Evolutionary conservation across 768 basidiomycete genomes (phyloP), one percentile per base, ranked within the genome.

Genomic region (Daedalea quercina): DNA sequence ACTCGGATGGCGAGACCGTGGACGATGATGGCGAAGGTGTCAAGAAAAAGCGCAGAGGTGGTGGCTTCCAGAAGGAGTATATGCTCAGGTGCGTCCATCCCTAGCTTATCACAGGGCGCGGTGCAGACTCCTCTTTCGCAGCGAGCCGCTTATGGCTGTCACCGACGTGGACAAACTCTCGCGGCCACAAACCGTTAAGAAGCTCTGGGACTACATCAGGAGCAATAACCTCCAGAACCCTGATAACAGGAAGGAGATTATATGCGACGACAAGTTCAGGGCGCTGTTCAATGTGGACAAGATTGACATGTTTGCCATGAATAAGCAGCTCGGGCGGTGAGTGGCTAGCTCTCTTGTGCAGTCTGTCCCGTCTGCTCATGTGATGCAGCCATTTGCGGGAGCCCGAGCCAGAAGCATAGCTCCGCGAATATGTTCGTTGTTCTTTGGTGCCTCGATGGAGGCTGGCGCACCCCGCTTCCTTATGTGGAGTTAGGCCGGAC

Each of bases 281-380:
- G 80, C 84, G 6, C 79, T 95, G 20, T 95, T 97, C 67, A 79
- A 78, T 52, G 77, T 80, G 12, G 87, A 91, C 57, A 87, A 82
- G 66, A 81, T 96, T 52, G 83, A 90, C 69, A 94, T 94, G 91
- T 94, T 95, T 72, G 82, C 76, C 59, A 95, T 95, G 93, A 95
- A 94, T 76, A 92, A 94, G 69, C 77, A 86, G 24, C 72, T 95
- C 52, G 87, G 87, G 65, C 74, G 84, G 87, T 92, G 51, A 54
- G 80, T 71, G 31, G 28, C 46, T n/a, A 20, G 6, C 9, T 45
- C 35, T 9, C 31, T 20, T 40, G 2, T 22, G 8, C 8, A 24
- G 25, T 34, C 49, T 9, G 23, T 23, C 6, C 8, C 13, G 20
- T 19, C 22, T 50, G 19, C 47, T 46, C 46, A 31, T 41, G 22